Conservation (phyloP, 768 basidiomycete genomes). For the Agaricus sinodeliciosus region DNA sequence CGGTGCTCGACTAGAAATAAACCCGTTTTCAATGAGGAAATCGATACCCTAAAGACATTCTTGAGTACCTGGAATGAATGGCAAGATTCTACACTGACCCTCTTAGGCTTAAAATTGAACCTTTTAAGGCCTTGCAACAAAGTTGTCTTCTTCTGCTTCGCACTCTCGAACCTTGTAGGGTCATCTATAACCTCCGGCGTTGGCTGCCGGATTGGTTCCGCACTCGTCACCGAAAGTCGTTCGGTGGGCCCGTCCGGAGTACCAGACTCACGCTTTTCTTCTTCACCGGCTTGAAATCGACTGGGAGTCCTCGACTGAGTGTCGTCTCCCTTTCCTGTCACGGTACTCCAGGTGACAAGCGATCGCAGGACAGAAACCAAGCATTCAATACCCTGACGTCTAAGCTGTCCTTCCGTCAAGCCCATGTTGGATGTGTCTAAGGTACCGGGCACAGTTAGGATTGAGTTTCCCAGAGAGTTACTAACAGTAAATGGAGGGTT, state of each 20-base stretch:
- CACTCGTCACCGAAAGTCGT: slow-evolving; percentile 42
- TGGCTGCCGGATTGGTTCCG: slow-evolving; percentile 53
- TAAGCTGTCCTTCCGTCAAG: slow-evolving; percentile 76
- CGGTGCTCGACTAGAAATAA: slow-evolving; percentile 69
- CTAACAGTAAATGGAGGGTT: slow-evolving; percentile 21
- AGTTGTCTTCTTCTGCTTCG: slow-evolving; percentile 94
- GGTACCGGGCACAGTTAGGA: slow-evolving; percentile 57
- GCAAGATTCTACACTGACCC: slow-evolving; percentile 39
- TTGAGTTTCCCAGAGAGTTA: slow-evolving; percentile 54
- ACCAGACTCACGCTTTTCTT: slow-evolving; percentile 41
- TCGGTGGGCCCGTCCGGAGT: slow-evolving; percentile 55
- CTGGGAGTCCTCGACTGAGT: slow-evolving; percentile 28
- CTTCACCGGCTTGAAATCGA: slow-evolving; percentile 46
- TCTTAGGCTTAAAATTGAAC: slow-evolving; percentile 99
- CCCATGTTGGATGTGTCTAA: slow-evolving; percentile 64
- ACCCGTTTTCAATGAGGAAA: slow-evolving; percentile 84
- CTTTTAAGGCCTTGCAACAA: slow-evolving; percentile 92
- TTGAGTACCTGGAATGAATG: neutral
- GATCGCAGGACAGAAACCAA: slow-evolving; percentile 84
- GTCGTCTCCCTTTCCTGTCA: slow-evolving; percentile 41
- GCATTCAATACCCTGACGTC: slow-evolving; percentile 92
- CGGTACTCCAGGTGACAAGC: slow-evolving; percentile 85
- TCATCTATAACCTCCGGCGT: slow-evolving; percentile 87
- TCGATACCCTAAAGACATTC: slow-evolving; percentile 61
- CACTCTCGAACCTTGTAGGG: slow-evolving; percentile 87